Conservation (phyloP, 1,139 yeast species). For the Scheffersomyces cryptocercus region DNA sequence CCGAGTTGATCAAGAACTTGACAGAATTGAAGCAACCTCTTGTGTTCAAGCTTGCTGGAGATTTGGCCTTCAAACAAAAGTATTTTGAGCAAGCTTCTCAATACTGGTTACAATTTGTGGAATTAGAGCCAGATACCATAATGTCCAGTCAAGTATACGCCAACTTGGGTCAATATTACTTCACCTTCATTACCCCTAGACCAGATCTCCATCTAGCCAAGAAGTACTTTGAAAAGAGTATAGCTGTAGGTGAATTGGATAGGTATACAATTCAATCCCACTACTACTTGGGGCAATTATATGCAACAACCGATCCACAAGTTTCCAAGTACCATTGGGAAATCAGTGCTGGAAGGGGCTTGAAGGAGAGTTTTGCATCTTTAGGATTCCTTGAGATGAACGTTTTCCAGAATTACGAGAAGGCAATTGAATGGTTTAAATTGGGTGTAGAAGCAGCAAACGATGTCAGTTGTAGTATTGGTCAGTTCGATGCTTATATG, state of each 20-base stretch:
- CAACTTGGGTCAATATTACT: slow-evolving; percentile 65
- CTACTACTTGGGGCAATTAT: slow-evolving; percentile 73
- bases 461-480: slow-evolving; percentile 67
- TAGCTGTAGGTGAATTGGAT: slow-evolving; percentile 59
- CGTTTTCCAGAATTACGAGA: slow-evolving; percentile 52
- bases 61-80: slow-evolving; percentile 54
- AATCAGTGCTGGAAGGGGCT: slow-evolving; percentile 73
- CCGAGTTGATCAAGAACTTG: slow-evolving; percentile 59
- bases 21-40: slow-evolving; percentile 66
- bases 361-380: slow-evolving; percentile 71
- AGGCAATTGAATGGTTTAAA: slow-evolving; percentile 82
- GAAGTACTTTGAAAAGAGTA: slow-evolving; percentile 58
- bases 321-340: slow-evolving; percentile 71
- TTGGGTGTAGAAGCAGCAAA: slow-evolving; percentile 67
- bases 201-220: slow-evolving; percentile 56
- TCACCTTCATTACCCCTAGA: slow-evolving; percentile 38
- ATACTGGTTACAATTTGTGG: slow-evolving; percentile 62
- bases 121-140: slow-evolving; percentile 53
- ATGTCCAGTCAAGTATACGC: slow-evolving; percentile 75
- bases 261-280: slow-evolving; percentile 64
- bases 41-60: slow-evolving; percentile 73
- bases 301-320: slow-evolving; percentile 55
- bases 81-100: slow-evolving; percentile 52
- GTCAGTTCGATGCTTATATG: slow-evolving; percentile 63
- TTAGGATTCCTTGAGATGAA: slow-evolving; percentile 79